Percentiles rank a stretch among this genome's conserved stretches.
Evolutionary conservation across 805 yeast species (phyloP).

Genomic region (Candida taoyuanica): DNA sequence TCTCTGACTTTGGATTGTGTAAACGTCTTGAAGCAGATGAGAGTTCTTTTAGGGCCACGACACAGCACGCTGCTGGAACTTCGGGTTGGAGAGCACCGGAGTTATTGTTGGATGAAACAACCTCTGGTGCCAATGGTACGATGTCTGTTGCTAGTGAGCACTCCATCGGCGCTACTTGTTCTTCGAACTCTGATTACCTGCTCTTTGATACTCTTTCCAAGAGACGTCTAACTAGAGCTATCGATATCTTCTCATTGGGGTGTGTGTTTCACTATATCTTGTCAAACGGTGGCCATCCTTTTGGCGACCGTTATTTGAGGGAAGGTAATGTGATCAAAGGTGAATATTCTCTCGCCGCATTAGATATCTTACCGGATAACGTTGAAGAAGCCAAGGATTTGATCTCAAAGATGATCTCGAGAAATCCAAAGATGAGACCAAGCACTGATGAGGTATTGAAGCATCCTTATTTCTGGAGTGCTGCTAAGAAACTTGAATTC

Average conservation of each 20-base stretch:
- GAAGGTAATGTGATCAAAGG: constrained; percentile 85
- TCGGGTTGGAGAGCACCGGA: constrained; percentile 99
- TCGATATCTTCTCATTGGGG: constrained; percentile 92
- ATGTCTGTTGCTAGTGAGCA: constrained; percentile 21
- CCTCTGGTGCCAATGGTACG: constrained; percentile 9
- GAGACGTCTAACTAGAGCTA: constrained; percentile 76
- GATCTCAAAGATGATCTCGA: constrained; percentile 64
- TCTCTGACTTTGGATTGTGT: constrained; percentile 95
- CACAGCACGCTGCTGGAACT: constrained; percentile 93
- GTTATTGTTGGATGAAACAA: constrained; percentile 42
- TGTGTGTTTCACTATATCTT: constrained; percentile 88
- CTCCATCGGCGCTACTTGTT: constrained; percentile 20
- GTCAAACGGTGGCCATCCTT: constrained; percentile 85
- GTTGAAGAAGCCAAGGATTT: constrained; percentile 66
- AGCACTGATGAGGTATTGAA: constrained; percentile 59
- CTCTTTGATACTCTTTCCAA: constrained; percentile 38
- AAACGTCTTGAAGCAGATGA: constrained; percentile 89
- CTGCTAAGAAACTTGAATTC: constrained; percentile 72
- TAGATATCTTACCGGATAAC: constrained; percentile 31
- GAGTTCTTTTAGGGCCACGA: constrained; percentile 88
- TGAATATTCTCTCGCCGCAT: constrained; percentile 34
- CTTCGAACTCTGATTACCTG: constrained; percentile 29
- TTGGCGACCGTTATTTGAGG: constrained; percentile 84
- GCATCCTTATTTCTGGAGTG: constrained; percentile 89
- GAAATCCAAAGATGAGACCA: constrained; percentile 68